phyloP scores from a whole-genome alignment of 2,329 filamentous ascomycete species.

The Microcyclosporella mali region DNA sequence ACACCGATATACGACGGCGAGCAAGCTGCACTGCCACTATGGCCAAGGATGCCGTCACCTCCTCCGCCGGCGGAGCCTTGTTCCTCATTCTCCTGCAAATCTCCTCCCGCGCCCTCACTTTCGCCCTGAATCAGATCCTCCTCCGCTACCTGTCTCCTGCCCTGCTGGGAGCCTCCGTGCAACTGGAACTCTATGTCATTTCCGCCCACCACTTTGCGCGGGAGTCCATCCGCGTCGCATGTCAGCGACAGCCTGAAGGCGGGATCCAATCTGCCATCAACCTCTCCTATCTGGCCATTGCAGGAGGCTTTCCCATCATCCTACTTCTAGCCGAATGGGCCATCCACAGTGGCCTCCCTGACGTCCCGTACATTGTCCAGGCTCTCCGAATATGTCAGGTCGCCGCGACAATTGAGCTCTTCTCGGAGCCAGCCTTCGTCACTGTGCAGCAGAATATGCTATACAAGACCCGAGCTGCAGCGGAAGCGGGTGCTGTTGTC shows the following conservation, averaged over 20 bases:
- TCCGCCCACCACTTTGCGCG: slow-evolving; percentile 91
- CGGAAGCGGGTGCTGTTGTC: slow-evolving; percentile 78
- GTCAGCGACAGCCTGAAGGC: slow-evolving; percentile 60
- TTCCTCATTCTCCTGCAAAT: slow-evolving; percentile 86
- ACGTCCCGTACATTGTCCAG: slow-evolving; percentile 58
- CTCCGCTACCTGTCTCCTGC: slow-evolving; percentile 81
- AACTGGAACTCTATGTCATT: slow-evolving; percentile 87
- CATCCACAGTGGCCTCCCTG: slow-evolving; percentile 46
- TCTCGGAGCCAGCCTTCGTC: slow-evolving; percentile 83
- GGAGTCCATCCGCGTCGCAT: slow-evolving; percentile 83
- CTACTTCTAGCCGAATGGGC: slow-evolving; percentile 61
- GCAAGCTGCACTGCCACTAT: too few relatives aligned
- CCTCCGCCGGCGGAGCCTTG: slow-evolving; percentile 65
- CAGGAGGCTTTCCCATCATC: slow-evolving; percentile 57
- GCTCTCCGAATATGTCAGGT: slow-evolving; percentile 51
- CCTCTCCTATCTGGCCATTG: slow-evolving; percentile 71
- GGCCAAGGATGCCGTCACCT: slow-evolving; percentile 30
- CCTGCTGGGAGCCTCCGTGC: slow-evolving; percentile 76
- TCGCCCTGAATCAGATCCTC: slow-evolving; percentile 84
- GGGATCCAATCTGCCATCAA: slow-evolving; percentile 74
- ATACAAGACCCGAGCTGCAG: slow-evolving; percentile 71
- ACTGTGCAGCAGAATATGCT: slow-evolving; percentile 75
- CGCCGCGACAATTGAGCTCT: slow-evolving; percentile 64
- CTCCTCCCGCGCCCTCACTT: slow-evolving; percentile 79
- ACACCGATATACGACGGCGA: too few relatives aligned